Percentiles rank a stretch among this genome's conserved stretches.
Conservation (phyloP, 139 green algal species). For the Desmodesmus armatus region DNA sequence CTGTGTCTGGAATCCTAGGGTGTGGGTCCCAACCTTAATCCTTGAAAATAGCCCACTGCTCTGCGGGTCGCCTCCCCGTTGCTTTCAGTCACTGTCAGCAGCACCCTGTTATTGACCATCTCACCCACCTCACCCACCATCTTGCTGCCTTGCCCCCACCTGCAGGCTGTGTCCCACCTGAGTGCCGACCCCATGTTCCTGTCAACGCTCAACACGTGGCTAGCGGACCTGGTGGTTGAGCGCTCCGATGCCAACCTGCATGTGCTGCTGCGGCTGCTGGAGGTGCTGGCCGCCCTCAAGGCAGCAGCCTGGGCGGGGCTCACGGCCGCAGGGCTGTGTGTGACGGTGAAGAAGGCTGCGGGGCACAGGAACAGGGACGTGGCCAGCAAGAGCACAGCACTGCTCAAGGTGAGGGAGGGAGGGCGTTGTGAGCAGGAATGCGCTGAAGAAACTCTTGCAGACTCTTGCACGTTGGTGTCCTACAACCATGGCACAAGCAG, state of each 20-base stretch:
- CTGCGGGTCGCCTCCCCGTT: too few species aligned
- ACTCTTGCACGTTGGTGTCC: too few species aligned
- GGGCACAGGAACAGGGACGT: constrained; percentile 37
- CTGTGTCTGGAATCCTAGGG: too few species aligned
- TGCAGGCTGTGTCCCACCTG: constrained; percentile 26
- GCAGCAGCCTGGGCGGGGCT: background rate
- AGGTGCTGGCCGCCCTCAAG: constrained; percentile 22
- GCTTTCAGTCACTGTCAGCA: too few species aligned
- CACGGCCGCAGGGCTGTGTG: background rate
- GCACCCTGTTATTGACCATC: too few species aligned
- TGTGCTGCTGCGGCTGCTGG: constrained; percentile 46
- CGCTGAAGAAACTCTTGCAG: too few species aligned
- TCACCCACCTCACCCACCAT: too few species aligned
- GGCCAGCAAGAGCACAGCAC: background rate
- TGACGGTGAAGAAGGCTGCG: background rate
- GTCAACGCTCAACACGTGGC: constrained; percentile 47
- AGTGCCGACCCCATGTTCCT: constrained; percentile 20
- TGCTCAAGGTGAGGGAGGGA: background rate
- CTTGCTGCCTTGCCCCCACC: too few species aligned
- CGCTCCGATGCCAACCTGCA: constrained; percentile 35
- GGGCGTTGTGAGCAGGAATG: too few species aligned
- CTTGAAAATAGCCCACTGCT: too few species aligned
- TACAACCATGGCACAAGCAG: too few species aligned
- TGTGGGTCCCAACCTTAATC: too few species aligned
- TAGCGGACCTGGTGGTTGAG: constrained; percentile 28